These are phyloP conservation scores for Corynespora cassiicola DNA, from an alignment of 2,329 filamentous ascomycete species.

Conservation along the genomic window DNA sequence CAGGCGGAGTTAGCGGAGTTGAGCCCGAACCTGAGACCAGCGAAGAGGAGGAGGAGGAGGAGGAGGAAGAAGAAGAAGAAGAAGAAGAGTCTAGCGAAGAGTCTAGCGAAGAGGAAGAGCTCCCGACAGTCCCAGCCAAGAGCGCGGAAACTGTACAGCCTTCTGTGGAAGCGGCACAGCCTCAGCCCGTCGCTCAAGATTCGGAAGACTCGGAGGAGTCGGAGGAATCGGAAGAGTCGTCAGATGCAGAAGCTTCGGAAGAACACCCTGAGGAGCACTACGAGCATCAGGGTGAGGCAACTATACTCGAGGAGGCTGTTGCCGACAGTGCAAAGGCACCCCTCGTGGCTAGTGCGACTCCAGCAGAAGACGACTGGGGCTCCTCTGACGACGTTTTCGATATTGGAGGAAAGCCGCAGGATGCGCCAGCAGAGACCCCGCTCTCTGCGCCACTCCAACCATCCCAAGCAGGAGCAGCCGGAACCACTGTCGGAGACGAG, in stretches of 20 bases:
- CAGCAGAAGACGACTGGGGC: slow-evolving; percentile 41
- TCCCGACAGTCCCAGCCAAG: slow-evolving; percentile 11
- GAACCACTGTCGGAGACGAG: slow-evolving; percentile 39
- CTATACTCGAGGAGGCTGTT: slow-evolving; percentile 53
- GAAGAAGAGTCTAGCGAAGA: too few species aligned
- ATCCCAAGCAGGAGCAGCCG: slow-evolving; percentile 31
- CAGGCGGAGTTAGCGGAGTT: too few species aligned
- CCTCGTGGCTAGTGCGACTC: slow-evolving; percentile 49
- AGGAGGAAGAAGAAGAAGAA: too few species aligned
- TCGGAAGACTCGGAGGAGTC: neutral
- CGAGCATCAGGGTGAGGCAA: slow-evolving; percentile 55
- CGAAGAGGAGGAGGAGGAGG: too few species aligned
- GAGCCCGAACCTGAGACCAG: too few species aligned
- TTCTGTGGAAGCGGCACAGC: too few species aligned
- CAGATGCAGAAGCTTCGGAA: slow-evolving; percentile 10
- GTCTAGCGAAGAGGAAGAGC: slow-evolving; percentile 10
- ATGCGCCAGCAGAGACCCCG: slow-evolving; percentile 16
- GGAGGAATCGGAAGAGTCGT: slow-evolving; percentile 4
- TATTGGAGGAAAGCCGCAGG: slow-evolving; percentile 31
- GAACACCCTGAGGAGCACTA: slow-evolving; percentile 45
- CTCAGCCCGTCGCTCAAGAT: too few species aligned
- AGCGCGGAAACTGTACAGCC: too few species aligned
- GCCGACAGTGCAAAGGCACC: slow-evolving; percentile 51
- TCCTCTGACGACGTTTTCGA: slow-evolving; percentile 38
- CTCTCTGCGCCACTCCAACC: slow-evolving; percentile 22